Evolutionary conservation across 176 grass and related monocot genomes (phyloP).

Genomic region (Rhynchospora breviuscula): DNA sequence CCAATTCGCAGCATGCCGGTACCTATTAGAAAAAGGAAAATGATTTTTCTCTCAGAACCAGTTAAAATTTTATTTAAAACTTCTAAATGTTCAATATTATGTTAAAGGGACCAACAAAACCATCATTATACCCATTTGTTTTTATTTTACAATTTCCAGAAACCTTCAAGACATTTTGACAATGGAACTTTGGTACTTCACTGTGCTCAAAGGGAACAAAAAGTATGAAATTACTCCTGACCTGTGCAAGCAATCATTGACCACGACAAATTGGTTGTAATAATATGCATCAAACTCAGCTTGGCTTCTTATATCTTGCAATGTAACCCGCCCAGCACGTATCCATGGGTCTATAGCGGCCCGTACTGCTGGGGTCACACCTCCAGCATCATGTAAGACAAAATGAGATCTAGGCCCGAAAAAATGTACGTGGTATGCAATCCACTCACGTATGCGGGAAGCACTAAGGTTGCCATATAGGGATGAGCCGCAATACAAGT

Average conservation of each 20-base stretch:
- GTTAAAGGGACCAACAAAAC: not conserved
- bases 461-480: slow-evolving; percentile 68
- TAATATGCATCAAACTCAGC: slow-evolving; percentile 73
- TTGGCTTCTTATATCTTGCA: slow-evolving; percentile 88
- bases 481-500: slow-evolving; percentile 92
- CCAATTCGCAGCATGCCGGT: slow-evolving; percentile 70
- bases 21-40: slow-evolving; percentile 12
- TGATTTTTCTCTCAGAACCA: not conserved
- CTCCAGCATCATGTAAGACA: slow-evolving; percentile 94
- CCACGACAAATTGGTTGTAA: slow-evolving; percentile 88
- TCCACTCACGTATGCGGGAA: slow-evolving; percentile 75
- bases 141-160: not conserved
- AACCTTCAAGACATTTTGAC: not conserved
- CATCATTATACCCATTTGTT: not conserved
- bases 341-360: slow-evolving; percentile 65
- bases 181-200: not conserved
- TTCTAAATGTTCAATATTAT: not conserved
- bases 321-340: slow-evolving; percentile 65
- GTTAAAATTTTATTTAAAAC: too few relatives aligned
- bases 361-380: slow-evolving; percentile 46
- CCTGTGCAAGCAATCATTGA: slow-evolving; percentile 81
- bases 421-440: slow-evolving; percentile 85
- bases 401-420: slow-evolving; percentile 77
- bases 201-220: not conserved
- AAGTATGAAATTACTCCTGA: not conserved